phyloP scores from a whole-genome alignment of 495 filamentous ascomycete genomes.

The Xylaria scruposa region DNA sequence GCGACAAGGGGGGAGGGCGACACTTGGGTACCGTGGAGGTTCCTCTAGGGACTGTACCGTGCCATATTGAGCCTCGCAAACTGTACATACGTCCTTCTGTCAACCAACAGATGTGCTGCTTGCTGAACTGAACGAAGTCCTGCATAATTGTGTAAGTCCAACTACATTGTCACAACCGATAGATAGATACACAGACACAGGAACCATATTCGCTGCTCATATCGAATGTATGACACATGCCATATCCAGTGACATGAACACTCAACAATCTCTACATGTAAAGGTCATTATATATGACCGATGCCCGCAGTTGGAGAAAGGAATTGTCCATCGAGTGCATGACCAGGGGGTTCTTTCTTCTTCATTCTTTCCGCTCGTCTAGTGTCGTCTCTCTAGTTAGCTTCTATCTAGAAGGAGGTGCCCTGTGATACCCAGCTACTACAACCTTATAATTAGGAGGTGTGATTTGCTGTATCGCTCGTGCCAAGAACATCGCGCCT shows the following conservation, averaged over 20 bases:
- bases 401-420: background rate
- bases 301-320: background rate
- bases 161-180: background rate
- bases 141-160: background rate
- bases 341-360: conserved; percentile 5
- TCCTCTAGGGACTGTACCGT: conserved; percentile 15
- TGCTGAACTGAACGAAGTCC: background rate
- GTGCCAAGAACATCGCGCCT: background rate
- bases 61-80: background rate
- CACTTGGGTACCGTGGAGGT: conserved; percentile 13
- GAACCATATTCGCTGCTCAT: background rate
- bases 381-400: background rate
- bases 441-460: background rate
- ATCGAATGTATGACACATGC: background rate
- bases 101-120: background rate
- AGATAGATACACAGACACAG: background rate
- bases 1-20: conserved; percentile 27
- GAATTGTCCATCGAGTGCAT: background rate
- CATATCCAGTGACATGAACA: background rate
- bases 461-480: conserved; percentile 14
- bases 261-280: background rate
- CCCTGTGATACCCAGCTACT: background rate
- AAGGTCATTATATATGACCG: background rate
- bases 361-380: background rate
- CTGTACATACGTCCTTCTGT: conserved; percentile 14